A percentile compares a stretch with the other conserved stretches of the same genome.
phyloP scores from a whole-genome alignment of 768 basidiomycete genomes.

The Tylopilus balloui region DNA sequence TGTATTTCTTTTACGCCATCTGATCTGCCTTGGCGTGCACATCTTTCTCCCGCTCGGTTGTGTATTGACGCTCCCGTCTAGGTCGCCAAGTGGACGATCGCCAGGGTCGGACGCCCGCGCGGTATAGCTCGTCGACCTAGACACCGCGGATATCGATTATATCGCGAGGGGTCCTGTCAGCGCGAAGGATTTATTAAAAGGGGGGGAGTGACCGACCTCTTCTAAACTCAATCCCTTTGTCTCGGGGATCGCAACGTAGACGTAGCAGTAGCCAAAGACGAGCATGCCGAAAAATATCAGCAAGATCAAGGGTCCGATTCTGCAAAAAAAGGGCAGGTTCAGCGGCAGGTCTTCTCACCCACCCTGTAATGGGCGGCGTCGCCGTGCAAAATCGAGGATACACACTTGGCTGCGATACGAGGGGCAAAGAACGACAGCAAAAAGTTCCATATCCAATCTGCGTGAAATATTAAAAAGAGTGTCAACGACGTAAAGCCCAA shows the following conservation, averaged over 20 bases:
- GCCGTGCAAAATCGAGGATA: not conserved
- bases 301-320: constrained; percentile 72
- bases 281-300: constrained; percentile 77
- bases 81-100: constrained; percentile 54
- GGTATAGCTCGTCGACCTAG: constrained; percentile 71
- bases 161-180: too few relatives aligned
- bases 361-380: not conserved
- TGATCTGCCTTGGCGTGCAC: not conserved
- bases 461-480: not conserved
- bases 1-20: not conserved
- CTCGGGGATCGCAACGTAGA: constrained; percentile 78
- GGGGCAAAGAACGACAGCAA: constrained; percentile 69
- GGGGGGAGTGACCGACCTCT: constrained; percentile 39
- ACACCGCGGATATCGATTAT: not conserved
- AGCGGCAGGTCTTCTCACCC: too few relatives aligned
- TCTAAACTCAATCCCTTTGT: constrained; percentile 73
- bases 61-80: constrained; percentile 30
- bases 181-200: too few relatives aligned
- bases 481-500: not conserved
- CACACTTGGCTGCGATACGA: constrained; percentile 52
- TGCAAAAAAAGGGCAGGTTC: constrained; percentile 9
- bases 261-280: constrained; percentile 64
- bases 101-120: constrained; percentile 62
- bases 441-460: constrained; percentile 72
- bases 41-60: not conserved